These are phyloP conservation scores for Naganishia vishniacii DNA, from an alignment of 768 basidiomycete species.

Conservation along the genomic window DNA sequence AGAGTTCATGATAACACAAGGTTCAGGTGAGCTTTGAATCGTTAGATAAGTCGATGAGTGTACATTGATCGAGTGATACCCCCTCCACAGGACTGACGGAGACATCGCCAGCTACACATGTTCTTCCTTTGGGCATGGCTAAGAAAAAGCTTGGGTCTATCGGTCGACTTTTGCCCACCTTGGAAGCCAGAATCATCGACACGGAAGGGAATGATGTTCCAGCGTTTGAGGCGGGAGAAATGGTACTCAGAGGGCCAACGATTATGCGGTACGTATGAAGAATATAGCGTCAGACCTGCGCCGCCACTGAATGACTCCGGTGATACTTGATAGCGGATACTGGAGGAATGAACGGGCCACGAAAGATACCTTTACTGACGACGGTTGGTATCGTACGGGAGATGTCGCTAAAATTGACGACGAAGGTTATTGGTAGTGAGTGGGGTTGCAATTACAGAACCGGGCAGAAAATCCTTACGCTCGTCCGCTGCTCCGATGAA, in stretches of 20 bases:
- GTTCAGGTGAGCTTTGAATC: conserved; percentile 54
- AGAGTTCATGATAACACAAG: conserved; percentile 46
- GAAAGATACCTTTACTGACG: conserved; percentile 58
- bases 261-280: conserved; percentile 63
- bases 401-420: conserved; percentile 65
- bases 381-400: conserved; percentile 84
- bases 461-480: too few species aligned
- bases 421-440: conserved; percentile 69
- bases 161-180: conserved; percentile 66
- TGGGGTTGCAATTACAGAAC: too few species aligned
- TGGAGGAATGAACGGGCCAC: conserved; percentile 68
- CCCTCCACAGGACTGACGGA: conserved; percentile 25
- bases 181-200: conserved; percentile 67
- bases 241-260: conserved; percentile 71
- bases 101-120: conserved; percentile 26
- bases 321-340: conserved; percentile 55
- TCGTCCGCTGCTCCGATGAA: conserved; percentile 7
- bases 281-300: too few species aligned
- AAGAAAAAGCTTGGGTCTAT: conserved; percentile 59
- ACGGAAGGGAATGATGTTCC: conserved; percentile 55
- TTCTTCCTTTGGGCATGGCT: conserved; percentile 48
- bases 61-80: neutral
- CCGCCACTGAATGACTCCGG: neutral
- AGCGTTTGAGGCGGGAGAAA: conserved; percentile 61
- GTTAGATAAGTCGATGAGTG: neutral